A percentile compares a stretch with the other conserved stretches of the same genome.
These are phyloP conservation scores for Nicotiana paniculata DNA, from an alignment of 257 asterid genomes.

Conservation along the genomic window DNA sequence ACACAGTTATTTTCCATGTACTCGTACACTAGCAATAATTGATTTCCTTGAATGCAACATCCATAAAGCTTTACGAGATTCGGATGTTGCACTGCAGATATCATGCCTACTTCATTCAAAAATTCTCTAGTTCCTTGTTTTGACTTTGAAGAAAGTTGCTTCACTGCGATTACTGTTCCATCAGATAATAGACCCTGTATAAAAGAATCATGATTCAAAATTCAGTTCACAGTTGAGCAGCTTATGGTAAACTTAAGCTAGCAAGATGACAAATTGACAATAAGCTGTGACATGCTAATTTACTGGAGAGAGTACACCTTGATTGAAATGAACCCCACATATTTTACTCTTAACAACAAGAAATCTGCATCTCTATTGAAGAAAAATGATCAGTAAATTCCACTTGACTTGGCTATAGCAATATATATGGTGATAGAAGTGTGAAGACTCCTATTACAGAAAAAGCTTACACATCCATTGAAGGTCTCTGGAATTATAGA, in stretches of 20 bases:
- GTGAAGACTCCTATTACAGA: neutral
- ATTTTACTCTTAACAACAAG: neutral
- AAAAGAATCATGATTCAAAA: neutral
- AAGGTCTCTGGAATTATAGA: neutral
- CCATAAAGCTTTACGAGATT: slow-evolving; percentile 87
- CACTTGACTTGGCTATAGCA: neutral
- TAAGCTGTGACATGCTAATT: too few species aligned
- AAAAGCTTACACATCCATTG: neutral
- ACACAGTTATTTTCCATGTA: slow-evolving; percentile 87
- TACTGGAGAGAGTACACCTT: neutral
- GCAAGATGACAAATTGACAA: neutral
- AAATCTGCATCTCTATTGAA: neutral
- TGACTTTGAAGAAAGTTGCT: slow-evolving; percentile 87
- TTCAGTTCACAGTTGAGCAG: neutral
- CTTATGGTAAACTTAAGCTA: neutral
- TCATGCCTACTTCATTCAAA: slow-evolving; percentile 84
- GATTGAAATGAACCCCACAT: neutral
- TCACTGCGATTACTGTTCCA: slow-evolving; percentile 85
- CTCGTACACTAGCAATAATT: slow-evolving; percentile 63
- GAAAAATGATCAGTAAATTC: neutral
- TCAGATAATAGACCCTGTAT: slow-evolving; percentile 67
- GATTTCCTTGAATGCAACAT: slow-evolving; percentile 87
- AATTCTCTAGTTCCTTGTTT: slow-evolving; percentile 88
- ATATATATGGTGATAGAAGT: neutral
- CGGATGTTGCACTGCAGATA: slow-evolving; percentile 74